These are phyloP conservation scores for Vigna angularis DNA, from an alignment of 306 rosid genomes.

Conservation along the genomic window DNA sequence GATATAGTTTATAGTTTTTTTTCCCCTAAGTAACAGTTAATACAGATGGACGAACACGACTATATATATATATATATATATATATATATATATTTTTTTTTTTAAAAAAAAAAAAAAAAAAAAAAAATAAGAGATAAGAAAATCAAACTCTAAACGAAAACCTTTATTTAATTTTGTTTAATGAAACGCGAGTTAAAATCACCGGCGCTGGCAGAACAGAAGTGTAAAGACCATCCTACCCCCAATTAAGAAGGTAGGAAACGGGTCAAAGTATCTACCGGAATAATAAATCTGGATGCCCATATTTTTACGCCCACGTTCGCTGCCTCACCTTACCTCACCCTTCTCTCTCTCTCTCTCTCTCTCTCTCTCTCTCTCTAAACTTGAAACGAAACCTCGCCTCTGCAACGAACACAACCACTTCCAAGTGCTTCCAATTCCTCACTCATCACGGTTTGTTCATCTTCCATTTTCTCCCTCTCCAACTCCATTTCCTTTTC, in stretches of 20 bases:
- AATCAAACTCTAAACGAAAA: no score
- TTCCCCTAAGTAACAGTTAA: no score
- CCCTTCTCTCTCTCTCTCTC: constrained; percentile 43
- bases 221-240: constrained; percentile 52
- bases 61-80: no score
- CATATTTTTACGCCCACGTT: constrained; percentile 27
- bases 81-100: no score
- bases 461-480: constrained; percentile 40
- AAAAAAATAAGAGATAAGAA: no score
- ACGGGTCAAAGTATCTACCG: constrained; percentile 76
- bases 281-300: constrained; percentile 69
- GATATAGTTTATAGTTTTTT: no score
- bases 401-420: constrained; percentile 45
- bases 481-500: background rate
- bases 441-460: constrained; percentile 67
- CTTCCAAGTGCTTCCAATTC: constrained; percentile 46
- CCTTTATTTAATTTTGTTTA: no score
- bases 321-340: background rate
- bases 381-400: constrained; percentile 66
- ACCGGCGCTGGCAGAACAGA: no score
- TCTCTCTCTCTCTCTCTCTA: constrained; percentile 48
- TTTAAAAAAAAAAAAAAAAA: no score
- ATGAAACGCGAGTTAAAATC: no score
- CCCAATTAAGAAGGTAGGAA: constrained; percentile 38
- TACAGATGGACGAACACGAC: no score